Percentiles rank a stretch among this genome's conserved stretches.
phyloP scores from a whole-genome alignment of 2,329 filamentous ascomycete genomes.

The Colletotrichum sp. region DNA sequence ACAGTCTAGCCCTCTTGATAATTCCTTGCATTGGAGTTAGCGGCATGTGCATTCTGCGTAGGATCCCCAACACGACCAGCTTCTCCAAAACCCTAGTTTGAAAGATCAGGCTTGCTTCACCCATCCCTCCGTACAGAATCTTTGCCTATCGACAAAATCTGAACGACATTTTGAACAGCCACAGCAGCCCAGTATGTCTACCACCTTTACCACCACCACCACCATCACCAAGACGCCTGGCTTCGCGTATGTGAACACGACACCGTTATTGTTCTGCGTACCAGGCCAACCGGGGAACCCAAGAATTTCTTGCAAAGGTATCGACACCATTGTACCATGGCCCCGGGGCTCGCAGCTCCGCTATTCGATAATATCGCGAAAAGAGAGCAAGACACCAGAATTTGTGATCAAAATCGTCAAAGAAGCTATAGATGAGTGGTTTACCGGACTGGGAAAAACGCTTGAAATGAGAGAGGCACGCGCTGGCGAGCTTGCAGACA shows the following conservation, averaged over 20 bases:
- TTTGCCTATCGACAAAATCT: accelerated
- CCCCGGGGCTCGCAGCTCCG: too few species aligned
- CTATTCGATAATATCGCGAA: too few species aligned
- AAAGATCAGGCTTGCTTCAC: not conserved
- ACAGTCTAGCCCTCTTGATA: not conserved
- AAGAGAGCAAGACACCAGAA: too few species aligned
- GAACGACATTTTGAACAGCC: not conserved
- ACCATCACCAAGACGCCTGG: not conserved
- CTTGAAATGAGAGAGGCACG: too few species aligned
- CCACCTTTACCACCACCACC: not conserved
- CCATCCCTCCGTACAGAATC: accelerated
- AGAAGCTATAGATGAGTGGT: too few species aligned
- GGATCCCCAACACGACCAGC: not conserved
- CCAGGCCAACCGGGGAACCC: not conserved
- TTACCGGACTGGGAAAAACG: too few species aligned
- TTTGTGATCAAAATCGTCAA: too few species aligned
- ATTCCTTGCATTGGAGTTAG: not conserved
- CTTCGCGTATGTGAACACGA: not conserved
- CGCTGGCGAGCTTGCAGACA: too few species aligned
- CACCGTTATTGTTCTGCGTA: not conserved
- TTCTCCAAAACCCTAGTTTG: not conserved
- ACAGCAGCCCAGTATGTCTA: not conserved
- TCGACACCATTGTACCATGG: not conserved
- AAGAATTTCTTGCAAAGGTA: not conserved
- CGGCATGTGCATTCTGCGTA: not conserved